Percentiles rank a stretch among this genome's conserved stretches.
phyloP scores from a whole-genome alignment of 208 protist genomes.

The Wallacemonas collosoma region DNA sequence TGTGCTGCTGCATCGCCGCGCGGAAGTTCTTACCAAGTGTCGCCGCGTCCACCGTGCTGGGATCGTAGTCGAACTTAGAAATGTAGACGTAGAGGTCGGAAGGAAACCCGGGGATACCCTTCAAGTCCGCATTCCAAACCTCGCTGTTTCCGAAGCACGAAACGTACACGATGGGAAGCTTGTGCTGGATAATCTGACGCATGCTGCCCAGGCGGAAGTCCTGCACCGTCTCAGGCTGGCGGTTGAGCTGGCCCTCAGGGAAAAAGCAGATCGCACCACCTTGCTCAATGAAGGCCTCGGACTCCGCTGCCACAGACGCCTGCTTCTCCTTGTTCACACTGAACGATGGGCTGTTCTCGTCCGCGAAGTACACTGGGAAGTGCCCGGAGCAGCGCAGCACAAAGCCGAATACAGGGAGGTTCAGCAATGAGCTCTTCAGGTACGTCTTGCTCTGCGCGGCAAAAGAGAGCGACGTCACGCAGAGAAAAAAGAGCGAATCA shows the following conservation, averaged over 20 bases:
- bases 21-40: constrained; percentile 27
- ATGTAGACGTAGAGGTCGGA: constrained; percentile 64
- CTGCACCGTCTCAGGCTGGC: constrained; percentile 45
- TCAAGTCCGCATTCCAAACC: constrained; percentile 53
- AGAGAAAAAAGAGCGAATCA: constrained; percentile 64
- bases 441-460: constrained; percentile 54
- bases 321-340: constrained; percentile 76
- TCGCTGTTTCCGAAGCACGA: constrained; percentile 54
- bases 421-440: constrained; percentile 57
- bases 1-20: constrained; percentile 35
- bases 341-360: constrained; percentile 46
- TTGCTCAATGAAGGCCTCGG: constrained; percentile 44
- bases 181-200: constrained; percentile 53
- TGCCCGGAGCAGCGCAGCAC: constrained; percentile 58
- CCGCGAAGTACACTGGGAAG: constrained; percentile 81
- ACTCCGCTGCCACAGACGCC: constrained; percentile 41
- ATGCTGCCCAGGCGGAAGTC: constrained; percentile 79
- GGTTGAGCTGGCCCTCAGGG: constrained; percentile 77
- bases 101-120: constrained; percentile 57
- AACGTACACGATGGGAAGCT: constrained; percentile 49
- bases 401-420: constrained; percentile 67
- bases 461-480: constrained; percentile 34
- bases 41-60: constrained; percentile 28
- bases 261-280: constrained; percentile 69
- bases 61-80: constrained; percentile 59